Percentiles rank a stretch among this genome's conserved stretches.
Conservation (phyloP, 306 rosid species). For the Calophaca sinica region DNA sequence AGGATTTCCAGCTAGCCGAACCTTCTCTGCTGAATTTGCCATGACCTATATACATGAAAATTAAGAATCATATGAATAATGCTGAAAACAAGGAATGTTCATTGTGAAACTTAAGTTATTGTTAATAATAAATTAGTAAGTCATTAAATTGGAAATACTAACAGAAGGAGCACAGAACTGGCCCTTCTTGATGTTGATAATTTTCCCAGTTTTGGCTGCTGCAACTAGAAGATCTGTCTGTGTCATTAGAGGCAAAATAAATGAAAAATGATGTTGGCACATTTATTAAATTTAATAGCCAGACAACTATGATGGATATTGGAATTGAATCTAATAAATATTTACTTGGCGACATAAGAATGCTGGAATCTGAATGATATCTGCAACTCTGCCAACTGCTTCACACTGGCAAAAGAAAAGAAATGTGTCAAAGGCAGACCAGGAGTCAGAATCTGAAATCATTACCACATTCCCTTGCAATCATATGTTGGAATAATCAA, state of each 20-base stretch:
- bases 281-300: slow-evolving; percentile 2
- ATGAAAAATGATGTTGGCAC: slow-evolving; percentile 42
- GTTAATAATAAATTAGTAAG: slow-evolving; percentile 32
- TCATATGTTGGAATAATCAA: slow-evolving; percentile 15
- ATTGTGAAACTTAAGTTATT: slow-evolving; percentile 13
- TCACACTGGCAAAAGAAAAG: slow-evolving; percentile 71
- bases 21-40: slow-evolving; percentile 90
- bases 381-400: slow-evolving; percentile 93
- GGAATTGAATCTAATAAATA: slow-evolving; percentile 24
- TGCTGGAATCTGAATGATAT: slow-evolving; percentile 96
- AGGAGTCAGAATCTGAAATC: slow-evolving; percentile 36
- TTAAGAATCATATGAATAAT: slow-evolving; percentile 35
- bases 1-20: slow-evolving; percentile 92
- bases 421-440: slow-evolving; percentile 24
- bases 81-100: slow-evolving; percentile 9
- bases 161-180: slow-evolving; percentile 99
- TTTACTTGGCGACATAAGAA: slow-evolving; percentile 91
- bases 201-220: slow-evolving; percentile 96
- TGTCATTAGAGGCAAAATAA: slow-evolving; percentile 58
- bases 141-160: slow-evolving; percentile 52
- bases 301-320: slow-evolving; percentile 17
- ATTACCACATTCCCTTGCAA: background rate
- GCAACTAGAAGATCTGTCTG: slow-evolving; percentile 99
- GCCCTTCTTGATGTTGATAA: slow-evolving; percentile 91
- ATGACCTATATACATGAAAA: slow-evolving; percentile 68